Percentiles rank a stretch among this genome's conserved stretches.
These are phyloP conservation scores for Scedosporium minutisporum DNA, from an alignment of 2,329 filamentous ascomycete species.

Conservation along the genomic window DNA sequence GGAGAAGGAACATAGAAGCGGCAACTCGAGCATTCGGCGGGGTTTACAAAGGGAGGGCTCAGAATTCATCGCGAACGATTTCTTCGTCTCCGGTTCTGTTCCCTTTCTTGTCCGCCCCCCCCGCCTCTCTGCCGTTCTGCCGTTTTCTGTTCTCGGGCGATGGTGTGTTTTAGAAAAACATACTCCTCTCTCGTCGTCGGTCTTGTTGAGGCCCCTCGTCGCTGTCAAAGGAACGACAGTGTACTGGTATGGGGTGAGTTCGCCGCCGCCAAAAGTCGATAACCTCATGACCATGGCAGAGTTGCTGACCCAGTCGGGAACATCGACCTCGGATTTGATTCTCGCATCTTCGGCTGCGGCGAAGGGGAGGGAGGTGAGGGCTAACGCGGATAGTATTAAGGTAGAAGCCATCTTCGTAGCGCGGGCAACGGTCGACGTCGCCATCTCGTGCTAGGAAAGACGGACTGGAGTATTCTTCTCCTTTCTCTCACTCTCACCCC, in stretches of 20 bases:
- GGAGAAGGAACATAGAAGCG: not conserved
- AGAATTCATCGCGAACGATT: too few relatives aligned
- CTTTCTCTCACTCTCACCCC: slow-evolving; percentile 1
- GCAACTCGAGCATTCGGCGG: not conserved
- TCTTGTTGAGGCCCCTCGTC: slow-evolving; percentile 31
- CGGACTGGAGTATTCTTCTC: slow-evolving; percentile 8
- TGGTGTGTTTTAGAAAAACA: slow-evolving; percentile 10
- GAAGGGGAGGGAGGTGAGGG: slow-evolving; percentile 19
- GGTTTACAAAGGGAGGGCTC: not conserved
- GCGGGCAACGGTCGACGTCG: slow-evolving; percentile 27
- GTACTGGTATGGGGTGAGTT: slow-evolving; percentile 18
- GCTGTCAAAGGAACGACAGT: slow-evolving; percentile 35
- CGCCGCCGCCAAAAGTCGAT: slow-evolving; percentile 13
- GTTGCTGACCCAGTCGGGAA: slow-evolving; percentile 27
- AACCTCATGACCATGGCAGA: slow-evolving; percentile 33
- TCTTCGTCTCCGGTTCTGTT: not conserved
- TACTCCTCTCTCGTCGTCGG: slow-evolving; percentile 26
- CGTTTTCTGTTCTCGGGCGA: not conserved
- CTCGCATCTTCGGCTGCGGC: slow-evolving; percentile 24
- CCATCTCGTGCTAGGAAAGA: slow-evolving; percentile 13
- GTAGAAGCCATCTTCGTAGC: slow-evolving; percentile 22
- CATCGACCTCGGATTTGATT: slow-evolving; percentile 20
- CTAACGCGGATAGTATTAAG: slow-evolving; percentile 18
- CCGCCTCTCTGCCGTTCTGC: not conserved
- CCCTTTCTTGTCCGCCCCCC: not conserved